phyloP scores from a whole-genome alignment of 768 basidiomycete species.

The Suillus lakei region DNA sequence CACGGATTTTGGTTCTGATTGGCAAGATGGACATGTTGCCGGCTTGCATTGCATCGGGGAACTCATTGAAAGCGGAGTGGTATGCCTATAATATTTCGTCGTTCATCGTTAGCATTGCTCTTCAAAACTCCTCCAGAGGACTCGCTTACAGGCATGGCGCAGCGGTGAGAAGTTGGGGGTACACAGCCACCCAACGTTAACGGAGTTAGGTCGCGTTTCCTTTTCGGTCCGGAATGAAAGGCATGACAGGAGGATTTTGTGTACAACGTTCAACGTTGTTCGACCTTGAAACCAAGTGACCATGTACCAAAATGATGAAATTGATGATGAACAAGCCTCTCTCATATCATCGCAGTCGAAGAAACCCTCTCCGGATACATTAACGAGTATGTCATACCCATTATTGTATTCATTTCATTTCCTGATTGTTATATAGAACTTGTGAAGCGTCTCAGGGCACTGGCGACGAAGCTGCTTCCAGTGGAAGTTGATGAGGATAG shows the following conservation, averaged over 20 bases:
- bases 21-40: conserved; percentile 92
- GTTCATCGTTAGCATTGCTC: conserved; percentile 1
- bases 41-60: conserved; percentile 77
- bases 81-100: conserved; percentile 71
- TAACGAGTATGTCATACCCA: conserved; percentile 63
- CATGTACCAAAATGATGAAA: conserved; percentile 33
- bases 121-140: conserved; percentile 2
- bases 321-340: conserved; percentile 45
- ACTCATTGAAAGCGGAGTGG: conserved; percentile 92
- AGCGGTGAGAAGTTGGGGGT: conserved; percentile 30
- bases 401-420: neutral
- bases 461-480: conserved; percentile 78
- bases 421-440: conserved; percentile 57
- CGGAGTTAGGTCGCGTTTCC: neutral
- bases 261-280: conserved; percentile 7
- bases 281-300: neutral
- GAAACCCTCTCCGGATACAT: conserved; percentile 68
- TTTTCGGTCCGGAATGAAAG: neutral
- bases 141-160: conserved; percentile 57
- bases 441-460: conserved; percentile 75
- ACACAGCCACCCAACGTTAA: conserved; percentile 23
- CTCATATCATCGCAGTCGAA: conserved; percentile 50
- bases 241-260: conserved; percentile 6
- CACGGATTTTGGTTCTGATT: conserved; percentile 89
- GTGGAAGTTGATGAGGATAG: conserved; percentile 72